Conservation (phyloP, 1,284 basidiomycete species). For the Malassezia yamatoensis region DNA sequence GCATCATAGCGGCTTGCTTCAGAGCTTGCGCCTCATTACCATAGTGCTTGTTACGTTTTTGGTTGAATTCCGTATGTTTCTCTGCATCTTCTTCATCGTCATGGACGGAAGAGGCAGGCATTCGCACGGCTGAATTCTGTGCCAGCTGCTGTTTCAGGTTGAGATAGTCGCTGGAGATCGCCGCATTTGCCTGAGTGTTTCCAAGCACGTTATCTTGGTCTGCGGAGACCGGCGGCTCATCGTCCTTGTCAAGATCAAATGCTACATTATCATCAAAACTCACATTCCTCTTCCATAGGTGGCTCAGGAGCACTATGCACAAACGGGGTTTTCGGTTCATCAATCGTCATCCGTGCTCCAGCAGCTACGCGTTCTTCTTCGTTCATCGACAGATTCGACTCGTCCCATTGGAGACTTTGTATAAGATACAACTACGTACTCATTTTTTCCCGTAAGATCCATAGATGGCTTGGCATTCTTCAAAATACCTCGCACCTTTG, state of each 20-base stretch:
- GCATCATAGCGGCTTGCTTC: conserved; percentile 34
- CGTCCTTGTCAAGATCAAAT: conserved; percentile 31
- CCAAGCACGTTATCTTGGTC: conserved; percentile 23
- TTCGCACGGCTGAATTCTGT: background rate
- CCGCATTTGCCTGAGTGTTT: conserved; percentile 38
- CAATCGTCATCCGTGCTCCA: conserved; percentile 45
- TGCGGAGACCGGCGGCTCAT: background rate
- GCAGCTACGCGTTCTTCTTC: conserved; percentile 39
- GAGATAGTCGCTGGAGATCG: background rate
- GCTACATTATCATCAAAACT: conserved; percentile 12
- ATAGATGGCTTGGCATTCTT: conserved; percentile 31
- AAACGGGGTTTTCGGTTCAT: conserved; percentile 48
- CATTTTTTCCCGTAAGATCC: conserved; percentile 19
- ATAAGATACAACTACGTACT: conserved; percentile 3
- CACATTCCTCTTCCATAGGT: conserved; percentile 30
- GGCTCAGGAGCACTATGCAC: conserved; percentile 32
- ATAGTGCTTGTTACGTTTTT: conserved; percentile 44
- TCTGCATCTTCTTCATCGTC: conserved; percentile 14
- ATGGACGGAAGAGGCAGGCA: background rate
- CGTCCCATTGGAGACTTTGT: conserved; percentile 41
- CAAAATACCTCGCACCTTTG: conserved; percentile 42
- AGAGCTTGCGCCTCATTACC: conserved; percentile 46
- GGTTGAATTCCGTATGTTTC: conserved; percentile 38
- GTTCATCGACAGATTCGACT: conserved; percentile 42
- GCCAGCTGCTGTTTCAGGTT: background rate